Evolutionary conservation across 2,329 filamentous ascomycete species (phyloP), one percentile per base, ranked within the genome.

Genomic region (Ophiostoma populinum): DNA sequence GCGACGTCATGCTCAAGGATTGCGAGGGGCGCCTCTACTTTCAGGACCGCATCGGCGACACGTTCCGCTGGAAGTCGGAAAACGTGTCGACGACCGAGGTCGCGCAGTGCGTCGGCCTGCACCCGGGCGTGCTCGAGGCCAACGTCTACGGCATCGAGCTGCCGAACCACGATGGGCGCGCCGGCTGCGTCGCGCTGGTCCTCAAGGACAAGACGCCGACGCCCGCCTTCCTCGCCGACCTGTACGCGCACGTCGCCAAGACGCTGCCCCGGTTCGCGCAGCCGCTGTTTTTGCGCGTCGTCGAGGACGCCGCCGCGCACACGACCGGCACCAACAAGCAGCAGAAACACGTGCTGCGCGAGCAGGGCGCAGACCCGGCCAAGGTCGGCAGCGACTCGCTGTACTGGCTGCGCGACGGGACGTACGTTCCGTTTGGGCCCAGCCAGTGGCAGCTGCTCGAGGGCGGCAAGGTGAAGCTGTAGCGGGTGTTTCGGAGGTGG

Each of bases 241-340:
- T 92, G 4, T 75, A 75, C 0, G 47, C 55, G 0, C 74, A 83
- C 46, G 67, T 67, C 0, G 49, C 58, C 11, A 52, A 54, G 6
- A 58, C 58, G 6, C 58, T 92, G 18, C 83, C 85, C 0, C 66
- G 63, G 32, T 92, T 80, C 47, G 82, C 83, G 0, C 66, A 75
- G 5, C 85, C 85, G 0, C 46, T 90, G 1, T 93, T 92, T 55
- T 51, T 93, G 32, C 65, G 85, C 10, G 55, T 85, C 6, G 65
- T 75, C 7, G 61, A 57, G 18, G 63, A 67, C 18, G 55, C 66
- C 30, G 54, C 57, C 3, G 64, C 71, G 44, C 70, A 78, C 47
- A 64, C 71, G 1, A 92, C 85, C 5, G 82, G 83, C 0, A 93
- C 83, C 32, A 80, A 83, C 48, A 93, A 93, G 62, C 80, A 92